Conservation (phyloP, 768 basidiomycete genomes). For the Agrocybe praecox region DNA sequence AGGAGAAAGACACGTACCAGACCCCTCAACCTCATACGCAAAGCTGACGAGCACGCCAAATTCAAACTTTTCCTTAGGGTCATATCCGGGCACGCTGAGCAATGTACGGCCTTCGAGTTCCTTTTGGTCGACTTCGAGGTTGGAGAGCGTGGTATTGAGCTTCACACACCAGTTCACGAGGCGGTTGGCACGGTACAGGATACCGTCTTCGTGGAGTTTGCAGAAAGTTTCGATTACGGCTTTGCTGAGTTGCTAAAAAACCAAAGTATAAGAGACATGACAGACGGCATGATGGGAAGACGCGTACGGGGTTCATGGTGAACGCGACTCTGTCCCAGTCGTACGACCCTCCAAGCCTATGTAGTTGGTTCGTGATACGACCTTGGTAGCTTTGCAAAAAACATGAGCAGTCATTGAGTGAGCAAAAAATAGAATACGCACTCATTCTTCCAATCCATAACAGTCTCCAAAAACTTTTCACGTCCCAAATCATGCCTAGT, state of each 20-base stretch:
- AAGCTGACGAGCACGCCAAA: slow-evolving; percentile 98
- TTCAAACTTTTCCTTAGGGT: slow-evolving; percentile 92
- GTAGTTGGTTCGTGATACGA: slow-evolving; percentile 89
- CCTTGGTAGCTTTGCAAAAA: slow-evolving; percentile 71
- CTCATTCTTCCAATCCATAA: slow-evolving; percentile 98
- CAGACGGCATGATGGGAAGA: not conserved
- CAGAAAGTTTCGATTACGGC: slow-evolving; percentile 95
- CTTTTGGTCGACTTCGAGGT: slow-evolving; percentile 97
- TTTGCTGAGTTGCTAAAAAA: slow-evolving; percentile 64
- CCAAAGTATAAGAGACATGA: not conserved
- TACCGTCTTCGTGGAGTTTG: slow-evolving; percentile 85
- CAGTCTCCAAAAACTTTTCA: slow-evolving; percentile 86
- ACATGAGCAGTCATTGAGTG: not conserved
- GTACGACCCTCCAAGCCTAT: slow-evolving; percentile 88
- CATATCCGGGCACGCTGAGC: slow-evolving; percentile 92
- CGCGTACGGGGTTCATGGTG: slow-evolving; percentile 85
- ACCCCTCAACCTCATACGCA: slow-evolving; percentile 87
- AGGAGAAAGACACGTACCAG: slow-evolving; percentile 48
- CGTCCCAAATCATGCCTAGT: slow-evolving; percentile 95
- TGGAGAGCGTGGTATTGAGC: slow-evolving; percentile 96
- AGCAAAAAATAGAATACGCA: slow-evolving; percentile 38
- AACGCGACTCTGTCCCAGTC: slow-evolving; percentile 96
- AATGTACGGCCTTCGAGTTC: slow-evolving; percentile 83
- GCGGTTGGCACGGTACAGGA: slow-evolving; percentile 93
- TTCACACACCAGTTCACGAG: slow-evolving; percentile 98